Evolutionary conservation across 75 land plant species (phyloP), one percentile per base, ranked within the genome.

Genomic region (Sequoiadendron giganteum): DNA sequence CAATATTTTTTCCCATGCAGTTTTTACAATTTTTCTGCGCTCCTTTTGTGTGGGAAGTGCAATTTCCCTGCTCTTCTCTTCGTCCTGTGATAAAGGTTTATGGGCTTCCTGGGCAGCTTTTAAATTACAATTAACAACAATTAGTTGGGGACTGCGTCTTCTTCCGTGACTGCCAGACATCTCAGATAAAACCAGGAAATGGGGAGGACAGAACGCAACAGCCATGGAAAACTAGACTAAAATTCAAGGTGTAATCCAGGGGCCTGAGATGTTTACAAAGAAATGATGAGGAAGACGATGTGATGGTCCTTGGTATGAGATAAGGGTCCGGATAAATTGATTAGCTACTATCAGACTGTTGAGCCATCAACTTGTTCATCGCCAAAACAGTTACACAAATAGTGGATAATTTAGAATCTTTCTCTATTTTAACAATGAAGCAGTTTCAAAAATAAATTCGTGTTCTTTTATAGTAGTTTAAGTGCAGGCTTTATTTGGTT

Each of bases 1-100:
- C 14, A 96, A 93, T 32, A 97, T 86, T 92, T 95, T 96, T 92
- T 97, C 99, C 99, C 99, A 97, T 30, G 99, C 99, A 5, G 94
- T 86, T 78, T 92, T 88, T 78, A 97, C 99, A 25, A 90, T 91
- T 90, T 90, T 95, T 48, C 96, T 90, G 85, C 95, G 89, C n/a
- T 94, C 94, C 72, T 72, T 86, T 18, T 88, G 89, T 47, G 84
- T 21, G 14, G 47, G 84, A 49, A 13, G 30, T 82, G 52, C 47
- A n/a, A 47, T 47, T 47, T 82, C 84, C 30, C 15, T 45, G 49
- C 32, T 11, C 5, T 47, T 82, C 9, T 28, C 10, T 45, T 7
- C 88, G 87, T 91, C 14, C 48, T n/a, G 84, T 2, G 13, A 25
- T n/a, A 47, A 82, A 25, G 84, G 84, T 25, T 43, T 43, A 10